These are phyloP conservation scores for Jackrogersella multiformis DNA, from an alignment of 495 filamentous ascomycete species.

Conservation along the genomic window DNA sequence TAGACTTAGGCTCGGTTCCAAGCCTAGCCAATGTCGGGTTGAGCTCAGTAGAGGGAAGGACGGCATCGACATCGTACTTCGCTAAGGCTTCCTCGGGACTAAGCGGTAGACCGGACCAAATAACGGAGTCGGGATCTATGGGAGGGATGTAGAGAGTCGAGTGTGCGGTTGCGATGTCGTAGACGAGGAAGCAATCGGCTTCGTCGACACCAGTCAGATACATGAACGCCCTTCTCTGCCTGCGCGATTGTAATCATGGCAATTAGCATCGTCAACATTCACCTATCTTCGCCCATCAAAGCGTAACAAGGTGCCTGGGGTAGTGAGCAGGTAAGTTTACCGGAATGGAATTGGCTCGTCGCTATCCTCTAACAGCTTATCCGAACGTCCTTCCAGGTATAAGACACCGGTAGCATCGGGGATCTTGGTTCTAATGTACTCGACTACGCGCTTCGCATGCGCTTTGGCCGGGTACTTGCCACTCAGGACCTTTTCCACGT, in stretches of 20 bases:
- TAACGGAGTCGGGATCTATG: slow-evolving; percentile 86
- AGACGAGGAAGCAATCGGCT: slow-evolving; percentile 82
- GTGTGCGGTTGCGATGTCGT: slow-evolving; percentile 74
- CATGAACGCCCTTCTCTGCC: slow-evolving; percentile 93
- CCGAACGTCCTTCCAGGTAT: slow-evolving; percentile 88
- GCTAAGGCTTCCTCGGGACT: slow-evolving; percentile 74
- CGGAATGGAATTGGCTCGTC: slow-evolving; percentile 81
- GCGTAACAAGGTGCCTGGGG: no score
- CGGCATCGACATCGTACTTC: slow-evolving; percentile 84
- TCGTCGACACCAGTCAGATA: slow-evolving; percentile 90
- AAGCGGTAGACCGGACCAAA: slow-evolving; percentile 93
- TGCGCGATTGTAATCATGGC: slow-evolving; percentile 44
- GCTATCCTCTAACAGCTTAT: slow-evolving; percentile 80
- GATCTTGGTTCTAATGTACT: slow-evolving; percentile 70
- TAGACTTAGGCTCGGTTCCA: slow-evolving; percentile 56
- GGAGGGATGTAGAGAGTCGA: slow-evolving; percentile 94
- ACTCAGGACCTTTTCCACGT: slow-evolving; percentile 53
- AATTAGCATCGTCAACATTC: slow-evolving; percentile 9
- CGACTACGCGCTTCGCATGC: slow-evolving; percentile 83
- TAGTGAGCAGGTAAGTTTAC: slow-evolving; percentile 64
- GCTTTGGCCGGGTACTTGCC: slow-evolving; percentile 96
- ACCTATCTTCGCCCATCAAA: no score
- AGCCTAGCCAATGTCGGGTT: slow-evolving; percentile 67
- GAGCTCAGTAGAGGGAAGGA: slow-evolving; percentile 73
- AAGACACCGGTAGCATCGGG: slow-evolving; percentile 71